phyloP scores from a whole-genome alignment of 768 basidiomycete species.

The Agrocybe pediades region DNA sequence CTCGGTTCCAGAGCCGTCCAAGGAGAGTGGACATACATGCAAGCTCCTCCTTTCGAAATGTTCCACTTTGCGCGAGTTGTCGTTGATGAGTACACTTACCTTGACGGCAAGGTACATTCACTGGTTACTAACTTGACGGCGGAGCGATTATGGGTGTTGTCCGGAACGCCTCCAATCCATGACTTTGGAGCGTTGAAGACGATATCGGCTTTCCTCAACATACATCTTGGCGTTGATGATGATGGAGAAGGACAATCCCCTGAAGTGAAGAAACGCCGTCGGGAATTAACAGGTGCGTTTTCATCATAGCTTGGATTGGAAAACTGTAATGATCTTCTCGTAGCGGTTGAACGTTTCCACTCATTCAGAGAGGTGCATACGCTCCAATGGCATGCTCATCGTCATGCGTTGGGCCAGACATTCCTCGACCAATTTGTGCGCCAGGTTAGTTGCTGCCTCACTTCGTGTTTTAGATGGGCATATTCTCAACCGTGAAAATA shows the following conservation, averaged over 20 bases:
- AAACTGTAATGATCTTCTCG: constrained; percentile 16
- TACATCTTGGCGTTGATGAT: constrained; percentile 93
- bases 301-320: background rate
- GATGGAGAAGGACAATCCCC: constrained; percentile 78
- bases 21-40: constrained; percentile 78
- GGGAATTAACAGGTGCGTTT: constrained; percentile 78
- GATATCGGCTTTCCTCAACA: constrained; percentile 82
- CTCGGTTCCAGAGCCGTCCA: constrained; percentile 61
- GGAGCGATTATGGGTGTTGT: constrained; percentile 91
- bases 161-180: constrained; percentile 91
- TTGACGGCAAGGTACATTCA: constrained; percentile 77
- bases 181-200: constrained; percentile 91
- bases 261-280: constrained; percentile 76
- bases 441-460: constrained; percentile 53
- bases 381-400: constrained; percentile 88
- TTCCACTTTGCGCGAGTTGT: constrained; percentile 90
- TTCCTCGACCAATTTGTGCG: constrained; percentile 85
- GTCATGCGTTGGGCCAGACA: constrained; percentile 77
- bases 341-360: constrained; percentile 91
- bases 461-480: background rate
- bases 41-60: constrained; percentile 85
- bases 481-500: constrained; percentile 32
- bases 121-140: constrained; percentile 77
- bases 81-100: constrained; percentile 94
- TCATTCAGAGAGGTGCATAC: constrained; percentile 95